Conservation (phyloP, 306 rosid species). For the Prunus mira region DNA sequence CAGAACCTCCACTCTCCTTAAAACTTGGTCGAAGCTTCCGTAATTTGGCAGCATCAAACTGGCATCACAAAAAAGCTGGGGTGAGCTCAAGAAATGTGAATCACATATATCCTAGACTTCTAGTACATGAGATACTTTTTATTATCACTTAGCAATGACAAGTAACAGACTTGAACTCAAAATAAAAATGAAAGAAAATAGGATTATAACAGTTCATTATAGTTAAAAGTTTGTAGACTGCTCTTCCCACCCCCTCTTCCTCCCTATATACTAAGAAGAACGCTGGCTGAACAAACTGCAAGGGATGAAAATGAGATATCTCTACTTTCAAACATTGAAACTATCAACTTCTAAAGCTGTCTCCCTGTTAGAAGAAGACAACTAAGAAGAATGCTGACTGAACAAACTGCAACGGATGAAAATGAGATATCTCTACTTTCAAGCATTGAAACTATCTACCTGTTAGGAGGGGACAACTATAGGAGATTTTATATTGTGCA, state of each 20-base stretch:
- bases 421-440: not conserved
- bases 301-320: not conserved
- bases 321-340: not conserved
- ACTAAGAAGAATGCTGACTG: not conserved
- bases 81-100: not conserved
- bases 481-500: not conserved
- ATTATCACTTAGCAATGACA: not conserved
- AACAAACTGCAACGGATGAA: not conserved
- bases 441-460: not conserved
- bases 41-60: conserved; percentile 93
- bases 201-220: not conserved
- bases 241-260: not conserved
- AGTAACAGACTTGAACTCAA: not conserved
- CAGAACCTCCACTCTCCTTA: conserved; percentile 90
- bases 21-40: conserved; percentile 98
- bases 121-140: not conserved
- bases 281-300: not conserved
- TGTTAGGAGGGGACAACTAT: not conserved
- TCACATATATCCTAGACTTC: not conserved
- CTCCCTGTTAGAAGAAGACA: not conserved
- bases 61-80: conserved; percentile 26
- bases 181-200: not conserved
- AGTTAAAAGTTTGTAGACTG: not conserved
- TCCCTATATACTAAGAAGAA: not conserved
- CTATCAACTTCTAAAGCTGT: not conserved